These are phyloP conservation scores for Geotrichum histeridarum DNA, from an alignment of 1,139 yeast species.

Conservation along the genomic window DNA sequence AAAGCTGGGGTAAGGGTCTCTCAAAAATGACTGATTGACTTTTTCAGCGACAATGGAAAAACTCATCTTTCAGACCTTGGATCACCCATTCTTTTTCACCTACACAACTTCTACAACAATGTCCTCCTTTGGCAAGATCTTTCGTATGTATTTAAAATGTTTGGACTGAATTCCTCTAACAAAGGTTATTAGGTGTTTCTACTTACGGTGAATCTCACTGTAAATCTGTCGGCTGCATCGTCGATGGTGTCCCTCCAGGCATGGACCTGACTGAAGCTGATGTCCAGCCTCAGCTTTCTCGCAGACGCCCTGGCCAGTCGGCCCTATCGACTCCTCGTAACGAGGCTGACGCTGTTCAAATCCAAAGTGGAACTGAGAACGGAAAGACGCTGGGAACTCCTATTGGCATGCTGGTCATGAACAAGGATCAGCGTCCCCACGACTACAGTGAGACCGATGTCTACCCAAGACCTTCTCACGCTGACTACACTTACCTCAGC, in stretches of 20 bases:
- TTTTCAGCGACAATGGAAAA: not conserved
- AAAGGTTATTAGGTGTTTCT: constrained; percentile 53
- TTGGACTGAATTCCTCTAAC: constrained; percentile 2
- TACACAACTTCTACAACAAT: constrained; percentile 32
- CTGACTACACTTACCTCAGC: constrained; percentile 86
- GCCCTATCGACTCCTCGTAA: constrained; percentile 88
- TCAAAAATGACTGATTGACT: constrained; percentile 10
- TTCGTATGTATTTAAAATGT: constrained; percentile 32
- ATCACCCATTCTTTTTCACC: not conserved
- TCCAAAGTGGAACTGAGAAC: constrained; percentile 90
- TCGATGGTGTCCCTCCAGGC: constrained; percentile 97
- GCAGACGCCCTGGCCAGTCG: constrained; percentile 97
- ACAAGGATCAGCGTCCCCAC: constrained; percentile 94
- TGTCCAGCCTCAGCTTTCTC: constrained; percentile 88
- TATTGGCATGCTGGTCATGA: constrained; percentile 84
- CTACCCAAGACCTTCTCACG: constrained; percentile 97
- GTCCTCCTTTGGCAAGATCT: constrained; percentile 62
- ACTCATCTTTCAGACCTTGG: not conserved
- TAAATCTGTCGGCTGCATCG: constrained; percentile 96
- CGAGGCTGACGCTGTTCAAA: constrained; percentile 86
- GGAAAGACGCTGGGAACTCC: constrained; percentile 94
- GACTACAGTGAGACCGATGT: constrained; percentile 93
- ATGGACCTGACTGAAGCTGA: constrained; percentile 77
- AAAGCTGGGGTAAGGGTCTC: too few species aligned
- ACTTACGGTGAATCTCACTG: constrained; percentile 98